Conservation (phyloP, 805 yeast genomes). For the Saccharomyces kudriavzevii region DNA sequence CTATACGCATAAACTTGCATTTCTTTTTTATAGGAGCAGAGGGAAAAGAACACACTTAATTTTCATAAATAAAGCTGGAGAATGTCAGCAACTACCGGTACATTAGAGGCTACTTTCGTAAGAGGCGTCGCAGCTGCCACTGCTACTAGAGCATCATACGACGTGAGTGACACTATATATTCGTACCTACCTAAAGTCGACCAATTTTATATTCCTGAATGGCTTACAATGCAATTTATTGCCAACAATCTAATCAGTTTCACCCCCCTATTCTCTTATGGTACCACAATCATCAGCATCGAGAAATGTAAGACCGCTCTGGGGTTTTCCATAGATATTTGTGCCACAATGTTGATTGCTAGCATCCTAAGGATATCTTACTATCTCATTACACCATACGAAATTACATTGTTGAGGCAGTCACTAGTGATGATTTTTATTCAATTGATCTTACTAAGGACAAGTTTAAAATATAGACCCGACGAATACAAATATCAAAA, state of each 20-base stretch:
- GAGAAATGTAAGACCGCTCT: constrained; percentile 53
- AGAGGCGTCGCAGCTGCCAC: constrained; percentile 2
- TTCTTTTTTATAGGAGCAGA: background rate
- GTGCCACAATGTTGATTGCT: constrained; percentile 83
- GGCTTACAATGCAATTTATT: constrained; percentile 46
- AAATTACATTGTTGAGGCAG: constrained; percentile 68
- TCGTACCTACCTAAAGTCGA: constrained; percentile 33
- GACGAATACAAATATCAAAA: constrained; percentile 34
- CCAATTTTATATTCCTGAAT: constrained; percentile 41
- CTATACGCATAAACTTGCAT: background rate
- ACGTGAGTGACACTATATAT: constrained; percentile 15
- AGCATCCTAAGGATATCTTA: constrained; percentile 66
- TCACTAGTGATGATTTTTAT: constrained; percentile 78
- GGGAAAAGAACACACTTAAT: background rate
- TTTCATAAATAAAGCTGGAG: background rate
- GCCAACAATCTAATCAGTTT: constrained; percentile 62
- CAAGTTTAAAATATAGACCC: constrained; percentile 53
- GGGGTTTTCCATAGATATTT: constrained; percentile 87
- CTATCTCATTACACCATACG: constrained; percentile 74
- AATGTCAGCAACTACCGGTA: background rate
- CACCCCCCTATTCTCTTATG: constrained; percentile 82
- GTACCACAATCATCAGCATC: constrained; percentile 69
- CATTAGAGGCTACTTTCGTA: background rate
- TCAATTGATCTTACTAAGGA: constrained; percentile 56
- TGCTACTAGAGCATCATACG: background rate